Conservation (phyloP, 2,329 filamentous ascomycete genomes). For the Cercospora berteroae region DNA sequence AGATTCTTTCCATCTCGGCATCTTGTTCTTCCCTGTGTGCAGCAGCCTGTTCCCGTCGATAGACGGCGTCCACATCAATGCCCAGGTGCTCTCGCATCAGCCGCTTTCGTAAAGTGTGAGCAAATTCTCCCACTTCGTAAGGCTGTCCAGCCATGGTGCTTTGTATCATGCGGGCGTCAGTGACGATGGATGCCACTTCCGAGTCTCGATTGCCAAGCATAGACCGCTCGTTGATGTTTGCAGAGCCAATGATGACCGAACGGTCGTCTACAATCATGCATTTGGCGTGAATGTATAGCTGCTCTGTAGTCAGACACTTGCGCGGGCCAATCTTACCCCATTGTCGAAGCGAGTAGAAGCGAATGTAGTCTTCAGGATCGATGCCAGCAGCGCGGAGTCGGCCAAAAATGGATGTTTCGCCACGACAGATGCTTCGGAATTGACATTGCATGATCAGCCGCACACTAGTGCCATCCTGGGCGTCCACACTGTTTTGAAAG, state of each 20-base stretch:
- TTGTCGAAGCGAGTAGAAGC: conserved; percentile 86
- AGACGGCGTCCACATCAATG: conserved; percentile 86
- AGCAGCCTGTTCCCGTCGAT: conserved; percentile 36
- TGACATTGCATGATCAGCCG: conserved; percentile 96
- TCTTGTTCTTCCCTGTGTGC: conserved; percentile 56
- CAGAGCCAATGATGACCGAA: conserved; percentile 89
- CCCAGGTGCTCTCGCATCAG: conserved; percentile 96
- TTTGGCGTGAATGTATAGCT: conserved; percentile 97
- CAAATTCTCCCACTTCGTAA: conserved; percentile 87
- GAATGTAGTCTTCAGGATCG: conserved; percentile 90
- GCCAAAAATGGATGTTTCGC: conserved; percentile 87
- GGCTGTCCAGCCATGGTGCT: conserved; percentile 88
- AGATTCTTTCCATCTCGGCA: conserved; percentile 50
- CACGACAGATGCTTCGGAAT: conserved; percentile 91
- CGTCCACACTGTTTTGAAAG: conserved; percentile 94
- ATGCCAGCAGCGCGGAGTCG: conserved; percentile 75
- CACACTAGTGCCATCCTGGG: conserved; percentile 90
- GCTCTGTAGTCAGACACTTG: conserved; percentile 84
- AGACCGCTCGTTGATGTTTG: conserved; percentile 97
- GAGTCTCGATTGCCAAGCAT: conserved; percentile 92
- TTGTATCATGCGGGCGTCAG: conserved; percentile 88
- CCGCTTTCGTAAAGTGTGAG: conserved; percentile 86
- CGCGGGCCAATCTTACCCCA: conserved; percentile 88
- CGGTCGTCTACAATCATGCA: conserved; percentile 94
- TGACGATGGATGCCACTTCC: conserved; percentile 83